phyloP scores from a whole-genome alignment of 306 rosid species.

The Vigna reflexopilosa region DNA sequence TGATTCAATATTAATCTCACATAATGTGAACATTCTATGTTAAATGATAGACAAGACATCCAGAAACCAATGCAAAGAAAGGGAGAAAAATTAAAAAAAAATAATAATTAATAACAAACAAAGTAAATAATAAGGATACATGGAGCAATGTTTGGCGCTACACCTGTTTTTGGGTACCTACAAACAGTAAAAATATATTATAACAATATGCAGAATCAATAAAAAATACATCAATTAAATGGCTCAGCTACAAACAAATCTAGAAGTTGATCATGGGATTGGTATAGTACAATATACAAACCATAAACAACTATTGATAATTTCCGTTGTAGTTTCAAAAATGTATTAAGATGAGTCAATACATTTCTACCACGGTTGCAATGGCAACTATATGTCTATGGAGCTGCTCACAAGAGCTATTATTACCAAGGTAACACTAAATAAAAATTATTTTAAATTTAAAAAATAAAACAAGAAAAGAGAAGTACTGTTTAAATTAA shows the following conservation, averaged over 20 bases:
- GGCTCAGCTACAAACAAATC: neutral
- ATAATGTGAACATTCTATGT: conserved; percentile 9
- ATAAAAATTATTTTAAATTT: too few species aligned
- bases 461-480: too few species aligned
- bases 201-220: conserved; percentile 12
- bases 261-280: neutral
- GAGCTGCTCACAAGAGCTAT: too few species aligned
- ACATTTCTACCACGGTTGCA: too few species aligned
- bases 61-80: conserved; percentile 28
- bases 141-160: conserved; percentile 89
- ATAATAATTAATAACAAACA: conserved; percentile 17
- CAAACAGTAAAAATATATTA: conserved; percentile 32
- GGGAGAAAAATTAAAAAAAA: conserved; percentile 18
- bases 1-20: conserved; percentile 11
- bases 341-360: too few species aligned
- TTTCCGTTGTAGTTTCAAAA: too few species aligned
- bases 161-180: conserved; percentile 82
- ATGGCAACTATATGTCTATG: too few species aligned
- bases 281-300: too few species aligned
- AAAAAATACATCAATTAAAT: conserved; percentile 25
- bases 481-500: too few species aligned
- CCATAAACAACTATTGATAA: too few species aligned
- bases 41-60: conserved; percentile 24
- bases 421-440: too few species aligned
- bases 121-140: conserved; percentile 72